Percentiles rank a stretch among this genome's conserved stretches.
Conservation (phyloP, 257 asterid species). For the Solanum lycopersicoides region DNA sequence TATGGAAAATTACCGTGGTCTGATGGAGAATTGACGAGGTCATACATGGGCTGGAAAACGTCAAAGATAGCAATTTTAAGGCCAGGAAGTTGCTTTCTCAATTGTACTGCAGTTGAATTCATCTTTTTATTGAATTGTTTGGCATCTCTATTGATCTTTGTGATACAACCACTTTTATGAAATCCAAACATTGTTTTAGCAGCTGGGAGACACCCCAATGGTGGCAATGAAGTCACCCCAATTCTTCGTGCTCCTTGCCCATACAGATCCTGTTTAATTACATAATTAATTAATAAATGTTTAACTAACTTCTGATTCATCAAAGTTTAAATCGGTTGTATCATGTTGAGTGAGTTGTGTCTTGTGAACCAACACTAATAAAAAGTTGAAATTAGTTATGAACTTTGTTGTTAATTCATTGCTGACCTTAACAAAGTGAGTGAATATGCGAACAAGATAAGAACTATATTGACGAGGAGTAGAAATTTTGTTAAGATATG, state of each 20-base stretch:
- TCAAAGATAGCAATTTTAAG: constrained; percentile 68
- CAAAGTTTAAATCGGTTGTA: no score
- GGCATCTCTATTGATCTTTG: constrained; percentile 59
- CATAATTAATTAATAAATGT: no score
- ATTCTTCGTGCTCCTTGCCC: constrained; percentile 81
- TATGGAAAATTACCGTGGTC: constrained; percentile 29
- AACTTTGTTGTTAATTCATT: background rate
- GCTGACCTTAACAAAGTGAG: constrained; percentile 42
- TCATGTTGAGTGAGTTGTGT: no score
- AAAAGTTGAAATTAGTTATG: background rate
- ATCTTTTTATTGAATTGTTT: constrained; percentile 67
- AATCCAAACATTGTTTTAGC: constrained; percentile 74
- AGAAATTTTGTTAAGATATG: constrained; percentile 48
- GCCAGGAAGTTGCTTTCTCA: constrained; percentile 58
- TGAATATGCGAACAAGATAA: constrained; percentile 44
- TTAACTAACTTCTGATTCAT: no score
- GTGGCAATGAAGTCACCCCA: constrained; percentile 92
- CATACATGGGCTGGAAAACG: constrained; percentile 65
- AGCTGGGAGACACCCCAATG: constrained; percentile 79
- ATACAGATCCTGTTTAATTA: constrained; percentile 15
- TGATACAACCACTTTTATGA: constrained; percentile 61
- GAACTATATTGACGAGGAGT: constrained; percentile 70
- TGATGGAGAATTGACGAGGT: constrained; percentile 47
- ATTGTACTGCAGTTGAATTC: constrained; percentile 50
- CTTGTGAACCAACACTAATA: no score